A percentile compares a stretch with the other conserved stretches of the same genome.
phyloP scores from a whole-genome alignment of 805 yeast genomes.

The Lipomyces orientalis region DNA sequence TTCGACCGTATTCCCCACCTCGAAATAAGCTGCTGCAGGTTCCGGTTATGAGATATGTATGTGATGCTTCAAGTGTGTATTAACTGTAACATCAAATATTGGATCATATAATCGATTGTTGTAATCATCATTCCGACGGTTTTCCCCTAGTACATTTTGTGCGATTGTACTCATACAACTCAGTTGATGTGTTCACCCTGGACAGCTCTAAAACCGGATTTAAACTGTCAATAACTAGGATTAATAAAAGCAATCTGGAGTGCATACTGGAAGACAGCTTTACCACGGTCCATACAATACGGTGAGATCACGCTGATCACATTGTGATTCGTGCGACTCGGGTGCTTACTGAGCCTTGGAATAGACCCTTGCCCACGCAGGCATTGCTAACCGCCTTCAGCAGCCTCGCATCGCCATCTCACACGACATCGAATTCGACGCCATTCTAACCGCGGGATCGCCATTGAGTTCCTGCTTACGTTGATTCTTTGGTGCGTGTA shows the following conservation, averaged over 20 bases:
- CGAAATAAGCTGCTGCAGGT: not conserved
- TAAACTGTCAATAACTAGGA: too few species aligned
- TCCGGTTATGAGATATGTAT: not conserved
- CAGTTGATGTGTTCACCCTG: too few species aligned
- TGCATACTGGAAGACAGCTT: too few species aligned
- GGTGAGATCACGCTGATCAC: not conserved
- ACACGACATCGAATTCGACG: slow-evolving; percentile 2
- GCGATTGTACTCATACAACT: too few species aligned
- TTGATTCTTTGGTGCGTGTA: not conserved
- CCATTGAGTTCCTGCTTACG: not conserved
- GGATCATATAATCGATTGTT: not conserved
- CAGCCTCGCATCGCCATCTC: not conserved
- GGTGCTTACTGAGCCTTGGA: not conserved
- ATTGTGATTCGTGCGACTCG: not conserved
- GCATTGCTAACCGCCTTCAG: not conserved
- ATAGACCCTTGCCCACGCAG: not conserved
- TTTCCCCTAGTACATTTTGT: too few species aligned
- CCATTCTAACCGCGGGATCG: not conserved
- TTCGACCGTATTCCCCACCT: slow-evolving; percentile 1
- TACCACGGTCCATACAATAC: too few species aligned
- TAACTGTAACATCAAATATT: not conserved
- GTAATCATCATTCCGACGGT: not conserved
- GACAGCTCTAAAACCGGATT: too few species aligned
- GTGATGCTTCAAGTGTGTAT: not conserved
- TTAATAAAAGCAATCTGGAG: too few species aligned